Conservation (phyloP, 495 filamentous ascomycete genomes). For the Hyaloscypha hepaticicola region DNA sequence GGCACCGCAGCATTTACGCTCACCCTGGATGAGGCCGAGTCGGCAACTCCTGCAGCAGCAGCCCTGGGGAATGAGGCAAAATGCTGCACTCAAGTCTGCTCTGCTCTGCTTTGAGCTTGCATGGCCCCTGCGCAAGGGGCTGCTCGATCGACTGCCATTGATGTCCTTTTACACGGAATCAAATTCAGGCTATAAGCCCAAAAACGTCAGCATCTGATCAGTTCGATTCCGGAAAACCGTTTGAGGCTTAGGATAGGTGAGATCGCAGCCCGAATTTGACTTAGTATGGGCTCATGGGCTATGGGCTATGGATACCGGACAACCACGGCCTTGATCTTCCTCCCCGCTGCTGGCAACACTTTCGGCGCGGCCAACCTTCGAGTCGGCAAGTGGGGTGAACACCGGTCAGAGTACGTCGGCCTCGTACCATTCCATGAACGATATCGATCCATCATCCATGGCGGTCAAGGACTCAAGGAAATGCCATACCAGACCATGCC, state of each 20-base stretch:
- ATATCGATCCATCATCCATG: not conserved
- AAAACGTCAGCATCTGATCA: constrained; percentile 1
- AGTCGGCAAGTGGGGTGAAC: constrained; percentile 9
- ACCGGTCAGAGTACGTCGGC: not conserved
- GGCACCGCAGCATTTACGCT: no score
- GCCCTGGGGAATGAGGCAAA: no score
- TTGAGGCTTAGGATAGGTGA: not conserved
- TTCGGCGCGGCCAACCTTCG: not conserved
- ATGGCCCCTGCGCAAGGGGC: constrained; percentile 7
- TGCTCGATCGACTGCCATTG: constrained; percentile 6
- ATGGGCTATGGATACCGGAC: no score
- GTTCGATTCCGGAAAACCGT: not conserved
- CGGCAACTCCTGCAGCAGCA: not conserved
- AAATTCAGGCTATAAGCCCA: not conserved
- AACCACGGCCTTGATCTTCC: no score
- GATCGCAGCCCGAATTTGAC: not conserved
- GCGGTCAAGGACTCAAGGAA: not conserved
- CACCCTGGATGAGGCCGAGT: not conserved
- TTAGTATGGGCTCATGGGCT: not conserved
- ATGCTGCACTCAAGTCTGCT: not conserved
- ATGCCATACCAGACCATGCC: not conserved
- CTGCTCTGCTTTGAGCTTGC: not conserved
- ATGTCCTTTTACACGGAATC: not conserved
- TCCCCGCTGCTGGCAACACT: no score
- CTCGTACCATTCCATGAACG: not conserved